Percentiles rank a stretch among this genome's conserved stretches.
These are phyloP conservation scores for Boletus rex-veris DNA, from an alignment of 768 basidiomycete genomes.

Conservation along the genomic window DNA sequence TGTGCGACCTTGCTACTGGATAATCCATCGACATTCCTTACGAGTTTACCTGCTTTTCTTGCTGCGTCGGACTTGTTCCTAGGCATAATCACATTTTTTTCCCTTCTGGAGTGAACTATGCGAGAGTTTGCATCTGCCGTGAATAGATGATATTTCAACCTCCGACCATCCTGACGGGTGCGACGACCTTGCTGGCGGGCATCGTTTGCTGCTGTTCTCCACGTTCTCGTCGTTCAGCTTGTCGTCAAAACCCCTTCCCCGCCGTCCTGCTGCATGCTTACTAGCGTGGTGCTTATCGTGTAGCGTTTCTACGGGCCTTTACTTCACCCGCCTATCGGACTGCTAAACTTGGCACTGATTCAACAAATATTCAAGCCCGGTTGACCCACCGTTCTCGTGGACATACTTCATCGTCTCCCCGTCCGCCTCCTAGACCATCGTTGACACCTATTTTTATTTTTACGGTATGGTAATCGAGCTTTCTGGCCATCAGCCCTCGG, in stretches of 20 bases:
- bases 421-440: not conserved
- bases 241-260: not conserved
- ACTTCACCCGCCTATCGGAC: constrained; percentile 1
- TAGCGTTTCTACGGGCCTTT: constrained; percentile 1
- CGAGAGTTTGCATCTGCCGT: constrained; percentile 1
- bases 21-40: constrained; percentile 38
- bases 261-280: constrained; percentile 12
- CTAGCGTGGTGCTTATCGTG: constrained; percentile 7
- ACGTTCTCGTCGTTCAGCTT: constrained; percentile 10
- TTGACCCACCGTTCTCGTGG: not conserved
- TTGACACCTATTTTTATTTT: not conserved
- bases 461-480: constrained; percentile 30
- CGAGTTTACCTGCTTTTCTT: constrained; percentile 30
- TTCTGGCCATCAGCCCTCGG: constrained; percentile 27
- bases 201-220: constrained; percentile 2
- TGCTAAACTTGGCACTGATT: constrained; percentile 15
- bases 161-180: constrained; percentile 23
- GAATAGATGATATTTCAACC: constrained; percentile 23
- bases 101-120: constrained; percentile 1
- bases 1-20: constrained; percentile 34
- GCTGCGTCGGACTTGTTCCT: constrained; percentile 18
- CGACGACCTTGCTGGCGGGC: constrained; percentile 4
- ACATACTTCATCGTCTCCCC: not conserved
- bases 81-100: constrained; percentile 22
- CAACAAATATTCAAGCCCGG: constrained; percentile 8